Base-by-base conservation (phyloP, 352 stramenopile genomes). In the Pythium folliculosum region DNA sequence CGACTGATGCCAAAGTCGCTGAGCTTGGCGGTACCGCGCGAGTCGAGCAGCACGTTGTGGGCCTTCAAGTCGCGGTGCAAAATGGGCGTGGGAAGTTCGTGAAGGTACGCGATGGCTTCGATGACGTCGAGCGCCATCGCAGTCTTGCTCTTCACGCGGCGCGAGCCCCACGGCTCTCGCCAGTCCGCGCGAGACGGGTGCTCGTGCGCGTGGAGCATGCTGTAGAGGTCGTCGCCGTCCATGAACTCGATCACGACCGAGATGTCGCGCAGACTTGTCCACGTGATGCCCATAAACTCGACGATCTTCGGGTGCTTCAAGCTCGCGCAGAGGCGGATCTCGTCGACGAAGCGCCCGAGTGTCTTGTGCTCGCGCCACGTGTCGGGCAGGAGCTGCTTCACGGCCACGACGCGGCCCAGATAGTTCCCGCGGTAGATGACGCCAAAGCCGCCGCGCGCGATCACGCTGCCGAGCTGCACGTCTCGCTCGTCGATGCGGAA, bases 21-120 rank as follows among this genome's bases (percentile, higher is more conserved):
- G 27, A 32, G 27, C 27, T 32, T 32, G 3, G 27, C 27, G 27
- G 2, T 32, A 5, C 27, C 27, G 45, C 45, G 14, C 19, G 21
- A 7, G 45, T 51, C 45, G 45, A 51, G 45, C 19, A 32, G 27
- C 27, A 32, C 27, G 5, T 32, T 32, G 27, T 32, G 27, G 5
- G 27, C 27, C 27, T 32, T 51, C 45, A 13, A 54, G 49, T 48
- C 6, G 65, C 69, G 65, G 71, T 76, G 17, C 47, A 27, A 70
- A 70, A 19, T 65, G 54, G 25, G 47, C 64, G 37, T 65, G 30
- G 27, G 27, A 32, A 32, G 27, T 32, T 2, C 27, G 38, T 75
- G 69, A 21, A 75, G 30, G 40, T 75, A 75, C 27, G 50, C 59
- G 5, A 75, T 58, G 6, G 56, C 69, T 17, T 64, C 17, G 14